These are phyloP conservation scores for Trichosporon sp. DNA, from an alignment of 1,284 basidiomycete species.

Conservation along the genomic window DNA sequence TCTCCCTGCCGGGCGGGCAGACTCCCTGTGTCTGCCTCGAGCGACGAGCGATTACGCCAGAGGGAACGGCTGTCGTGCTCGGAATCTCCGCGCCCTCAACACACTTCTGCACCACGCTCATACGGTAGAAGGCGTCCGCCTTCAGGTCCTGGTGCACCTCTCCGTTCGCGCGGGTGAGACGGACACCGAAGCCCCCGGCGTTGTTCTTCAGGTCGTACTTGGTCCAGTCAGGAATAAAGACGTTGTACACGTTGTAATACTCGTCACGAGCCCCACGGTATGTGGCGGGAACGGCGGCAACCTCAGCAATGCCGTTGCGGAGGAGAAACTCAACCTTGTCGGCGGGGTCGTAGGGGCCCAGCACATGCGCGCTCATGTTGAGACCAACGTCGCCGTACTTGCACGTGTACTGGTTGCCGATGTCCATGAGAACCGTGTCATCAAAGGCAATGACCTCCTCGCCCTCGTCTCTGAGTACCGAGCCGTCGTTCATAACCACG, in stretches of 20 bases:
- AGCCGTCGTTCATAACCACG: slow-evolving; percentile 9
- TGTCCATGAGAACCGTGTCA: slow-evolving; percentile 12
- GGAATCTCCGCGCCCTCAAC: slow-evolving; percentile 14
- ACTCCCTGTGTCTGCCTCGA: not conserved
- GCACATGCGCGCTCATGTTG: slow-evolving; percentile 12
- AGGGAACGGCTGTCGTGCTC: not conserved
- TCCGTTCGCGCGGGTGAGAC: slow-evolving; percentile 8
- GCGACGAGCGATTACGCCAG: not conserved
- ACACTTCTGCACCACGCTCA: not conserved
- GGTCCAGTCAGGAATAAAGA: slow-evolving; percentile 4
- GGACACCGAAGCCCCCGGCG: slow-evolving; percentile 5
- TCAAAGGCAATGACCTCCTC: slow-evolving; percentile 8
- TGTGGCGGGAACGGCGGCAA: not conserved
- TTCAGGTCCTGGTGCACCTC: not conserved
- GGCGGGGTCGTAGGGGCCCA: slow-evolving; percentile 6
- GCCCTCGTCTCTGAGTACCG: slow-evolving; percentile 3
- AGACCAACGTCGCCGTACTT: slow-evolving; percentile 6
- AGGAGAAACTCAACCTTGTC: slow-evolving; percentile 14
- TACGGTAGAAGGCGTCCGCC: slow-evolving; percentile 8
- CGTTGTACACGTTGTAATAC: slow-evolving; percentile 8
- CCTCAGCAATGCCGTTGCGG: not conserved
- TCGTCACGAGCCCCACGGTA: slow-evolving; percentile 8
- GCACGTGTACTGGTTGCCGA: slow-evolving; percentile 14
- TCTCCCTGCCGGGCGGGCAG: not conserved
- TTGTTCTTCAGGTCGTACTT: not conserved